Conservation (phyloP, 1,139 yeast genomes). For the Saccharomyces hybrid region DNA sequence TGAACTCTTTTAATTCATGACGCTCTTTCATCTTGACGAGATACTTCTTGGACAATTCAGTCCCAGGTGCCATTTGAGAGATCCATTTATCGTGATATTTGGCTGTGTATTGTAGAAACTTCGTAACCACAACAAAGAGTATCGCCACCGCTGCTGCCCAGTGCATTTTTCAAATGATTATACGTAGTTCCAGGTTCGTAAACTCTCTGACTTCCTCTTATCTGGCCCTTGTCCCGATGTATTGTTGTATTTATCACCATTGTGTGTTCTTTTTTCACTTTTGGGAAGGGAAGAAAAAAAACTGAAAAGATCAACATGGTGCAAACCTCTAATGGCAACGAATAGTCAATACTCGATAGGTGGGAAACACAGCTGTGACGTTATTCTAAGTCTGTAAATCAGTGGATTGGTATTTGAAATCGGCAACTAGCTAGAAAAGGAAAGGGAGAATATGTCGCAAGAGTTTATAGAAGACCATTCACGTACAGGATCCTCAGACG, state of each 20-base stretch:
- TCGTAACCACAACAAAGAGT: slow-evolving; percentile 21
- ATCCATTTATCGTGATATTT: slow-evolving; percentile 23
- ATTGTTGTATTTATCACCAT: not conserved
- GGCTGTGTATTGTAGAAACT: slow-evolving; percentile 19
- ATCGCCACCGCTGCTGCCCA: slow-evolving; percentile 23
- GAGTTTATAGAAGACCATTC: slow-evolving; percentile 20
- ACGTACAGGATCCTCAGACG: slow-evolving; percentile 18
- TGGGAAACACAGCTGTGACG: not conserved
- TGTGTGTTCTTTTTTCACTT: not conserved
- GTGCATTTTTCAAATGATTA: slow-evolving; percentile 4
- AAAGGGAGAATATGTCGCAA: slow-evolving; percentile 3
- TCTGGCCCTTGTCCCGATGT: not conserved
- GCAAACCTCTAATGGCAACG: slow-evolving; percentile 10
- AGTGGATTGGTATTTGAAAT: not conserved
- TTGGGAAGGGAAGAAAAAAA: not conserved
- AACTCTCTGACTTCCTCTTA: not conserved
- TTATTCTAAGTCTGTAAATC: not conserved
- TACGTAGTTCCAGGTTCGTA: not conserved
- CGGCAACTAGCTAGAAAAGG: not conserved
- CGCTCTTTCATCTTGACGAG: slow-evolving; percentile 41
- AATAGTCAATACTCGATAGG: not conserved
- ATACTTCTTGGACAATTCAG: slow-evolving; percentile 28
- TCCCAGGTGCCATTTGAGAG: slow-evolving; percentile 14
- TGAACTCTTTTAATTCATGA: slow-evolving; percentile 41
- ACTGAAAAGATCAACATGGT: not conserved